Evolutionary conservation across 768 basidiomycete genomes (phyloP).

Genomic region (Asterophora lycoperdoides): DNA sequence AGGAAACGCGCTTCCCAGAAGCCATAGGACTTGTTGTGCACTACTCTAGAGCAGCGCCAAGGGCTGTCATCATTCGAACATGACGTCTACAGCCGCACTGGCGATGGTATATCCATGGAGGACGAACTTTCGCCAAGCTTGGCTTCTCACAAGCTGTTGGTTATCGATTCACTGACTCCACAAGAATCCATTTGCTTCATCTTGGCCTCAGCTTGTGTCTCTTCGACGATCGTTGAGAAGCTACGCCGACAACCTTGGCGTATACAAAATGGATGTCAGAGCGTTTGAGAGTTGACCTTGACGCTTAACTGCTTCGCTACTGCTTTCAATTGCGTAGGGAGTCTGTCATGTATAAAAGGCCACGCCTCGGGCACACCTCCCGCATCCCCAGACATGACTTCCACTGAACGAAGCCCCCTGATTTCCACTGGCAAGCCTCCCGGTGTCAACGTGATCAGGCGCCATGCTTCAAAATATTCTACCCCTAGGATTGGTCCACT

Average conservation of each 20-base stretch:
- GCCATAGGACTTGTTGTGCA: background rate
- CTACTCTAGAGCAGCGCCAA: background rate
- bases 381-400: conserved; percentile 11
- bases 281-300: too few species aligned
- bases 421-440: background rate
- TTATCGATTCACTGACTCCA: background rate
- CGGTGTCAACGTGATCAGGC: background rate
- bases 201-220: too few species aligned
- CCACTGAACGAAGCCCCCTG: conserved; percentile 14
- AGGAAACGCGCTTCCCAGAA: background rate
- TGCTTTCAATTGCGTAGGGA: too few species aligned
- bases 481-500: conserved; percentile 42
- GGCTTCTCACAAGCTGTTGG: too few species aligned
- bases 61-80: background rate
- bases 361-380: background rate
- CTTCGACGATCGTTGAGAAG: too few species aligned
- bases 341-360: background rate
- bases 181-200: background rate
- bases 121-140: background rate
- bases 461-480: background rate
- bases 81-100: background rate
- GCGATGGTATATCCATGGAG: background rate
- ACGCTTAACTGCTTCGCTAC: too few species aligned
- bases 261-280: too few species aligned
- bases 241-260: too few species aligned